These are phyloP conservation scores for Tuber microsphaerosporum DNA, from an alignment of 495 filamentous ascomycete genomes.

Conservation along the genomic window DNA sequence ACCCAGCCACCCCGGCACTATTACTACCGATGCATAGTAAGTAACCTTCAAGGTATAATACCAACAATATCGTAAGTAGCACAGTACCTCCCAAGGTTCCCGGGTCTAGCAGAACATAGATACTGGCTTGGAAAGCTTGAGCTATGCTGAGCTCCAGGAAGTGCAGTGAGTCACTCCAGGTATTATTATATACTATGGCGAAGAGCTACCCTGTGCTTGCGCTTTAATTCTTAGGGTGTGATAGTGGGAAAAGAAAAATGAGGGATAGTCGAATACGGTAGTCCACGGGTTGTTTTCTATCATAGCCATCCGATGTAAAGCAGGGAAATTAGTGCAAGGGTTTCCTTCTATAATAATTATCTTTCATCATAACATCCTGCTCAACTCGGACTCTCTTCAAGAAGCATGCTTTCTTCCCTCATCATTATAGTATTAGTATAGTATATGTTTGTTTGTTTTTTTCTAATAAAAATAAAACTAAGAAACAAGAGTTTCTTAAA, in stretches of 20 bases:
- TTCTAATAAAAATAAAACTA: no score
- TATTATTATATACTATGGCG: neutral
- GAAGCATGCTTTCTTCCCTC: no score
- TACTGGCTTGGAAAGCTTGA: neutral
- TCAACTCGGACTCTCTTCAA: no score
- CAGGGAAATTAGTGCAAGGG: no score
- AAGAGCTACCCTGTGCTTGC: neutral
- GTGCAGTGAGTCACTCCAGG: neutral
- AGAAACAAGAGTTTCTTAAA: no score
- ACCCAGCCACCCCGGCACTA: neutral
- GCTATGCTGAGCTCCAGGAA: neutral
- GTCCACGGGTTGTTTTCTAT: neutral
- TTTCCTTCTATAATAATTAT: no score
- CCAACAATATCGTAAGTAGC: neutral
- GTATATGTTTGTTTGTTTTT: no score
- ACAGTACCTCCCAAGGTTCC: neutral
- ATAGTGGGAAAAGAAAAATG: neutral
- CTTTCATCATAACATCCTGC: no score
- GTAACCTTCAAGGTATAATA: neutral
- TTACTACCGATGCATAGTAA: neutral
- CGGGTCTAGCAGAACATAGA: neutral
- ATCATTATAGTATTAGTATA: no score
- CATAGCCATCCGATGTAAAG: neutral
- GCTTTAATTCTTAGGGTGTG: neutral
- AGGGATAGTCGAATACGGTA: neutral